A percentile compares a stretch with the other conserved stretches of the same genome.
Conservation (phyloP, 192 early-diverging fungal genomes). For the Backusella macrospora region DNA sequence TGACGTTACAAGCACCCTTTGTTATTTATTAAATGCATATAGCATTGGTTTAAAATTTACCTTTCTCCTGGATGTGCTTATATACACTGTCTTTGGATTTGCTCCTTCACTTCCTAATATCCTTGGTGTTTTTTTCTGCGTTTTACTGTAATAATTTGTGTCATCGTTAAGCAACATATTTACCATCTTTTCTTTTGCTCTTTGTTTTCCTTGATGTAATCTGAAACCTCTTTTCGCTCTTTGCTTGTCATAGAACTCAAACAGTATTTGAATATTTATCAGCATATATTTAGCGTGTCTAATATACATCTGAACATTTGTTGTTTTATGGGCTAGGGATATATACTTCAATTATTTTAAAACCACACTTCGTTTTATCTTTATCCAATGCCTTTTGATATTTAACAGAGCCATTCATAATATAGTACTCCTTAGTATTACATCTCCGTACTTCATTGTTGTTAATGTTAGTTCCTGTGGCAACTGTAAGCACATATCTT, state of each 20-base stretch:
- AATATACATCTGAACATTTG: not conserved
- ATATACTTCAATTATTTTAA: not conserved
- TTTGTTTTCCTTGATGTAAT: not conserved
- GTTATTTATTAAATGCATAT: not conserved
- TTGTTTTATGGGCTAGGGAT: not conserved
- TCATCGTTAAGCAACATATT: not conserved
- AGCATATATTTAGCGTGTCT: not conserved
- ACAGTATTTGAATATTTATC: not conserved
- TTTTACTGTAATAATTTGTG: not conserved
- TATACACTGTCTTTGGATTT: not conserved
- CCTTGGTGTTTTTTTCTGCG: not conserved
- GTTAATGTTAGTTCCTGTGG: too few relatives aligned
- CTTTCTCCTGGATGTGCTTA: too few relatives aligned
- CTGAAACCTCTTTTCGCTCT: not conserved
- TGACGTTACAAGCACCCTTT: not conserved
- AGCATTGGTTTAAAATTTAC: not conserved
- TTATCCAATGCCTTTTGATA: not conserved
- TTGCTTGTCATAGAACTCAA: not conserved
- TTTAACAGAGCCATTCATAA: not conserved
- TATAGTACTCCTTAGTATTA: not conserved
- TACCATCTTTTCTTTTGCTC: not conserved
- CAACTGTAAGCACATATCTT: too few relatives aligned
- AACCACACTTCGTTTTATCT: not conserved
- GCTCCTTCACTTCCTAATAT: not conserved
- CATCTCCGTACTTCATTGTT: not conserved